Evolutionary conservation across 2,329 filamentous ascomycete species (phyloP), one percentile per base, ranked within the genome.

Genomic region (Cladobotryum protrusum): DNA sequence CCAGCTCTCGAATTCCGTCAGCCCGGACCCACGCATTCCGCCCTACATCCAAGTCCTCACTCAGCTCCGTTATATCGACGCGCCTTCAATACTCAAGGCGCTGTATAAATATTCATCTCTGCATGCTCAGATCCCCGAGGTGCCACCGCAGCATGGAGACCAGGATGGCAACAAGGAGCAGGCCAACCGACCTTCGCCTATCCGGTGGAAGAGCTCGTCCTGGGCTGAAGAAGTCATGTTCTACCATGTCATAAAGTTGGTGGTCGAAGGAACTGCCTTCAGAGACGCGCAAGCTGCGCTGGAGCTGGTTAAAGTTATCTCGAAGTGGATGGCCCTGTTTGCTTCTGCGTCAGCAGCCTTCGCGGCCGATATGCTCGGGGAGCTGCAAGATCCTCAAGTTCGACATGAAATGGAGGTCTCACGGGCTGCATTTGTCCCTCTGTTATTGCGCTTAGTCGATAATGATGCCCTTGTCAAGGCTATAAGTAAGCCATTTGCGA

Each of bases 211-310:
- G 46, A 78, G 67, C 63, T 83, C 81, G 1, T 82, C 79, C 55
- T 71, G 71, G 52, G 67, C 86, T 0, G 93, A 99, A 65, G 96
- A 96, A 70, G 85, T 93, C 45, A 88, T 97, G 68, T 86, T 96
- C 62, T 95, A 96, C 67, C 84, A 91, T 3, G 89, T 99, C 45
- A 89, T 89, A 2, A 96, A 95, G 68, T 87, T 85, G 0, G 90
- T 97, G 45, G 86, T 75, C 1, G 71, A 78, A 43, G 78, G 75
- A 0, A 66, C 62, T 1, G 74, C 72, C 1, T 77, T 82, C 43
- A 67, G 63, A 50, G 70, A 69, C 19, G 60, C 66, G 14, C 63
- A 71, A 24, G 73, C 77, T n/a, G 78, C 75, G 0, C 57, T 82
- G 8, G 69, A 75, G 17, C 63, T 82, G 35, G 71, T 76, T 19